Percentiles rank a stretch among this genome's conserved stretches.
Conservation (phyloP, 192 early-diverging fungal species). For the Funneliformis geosporum region DNA sequence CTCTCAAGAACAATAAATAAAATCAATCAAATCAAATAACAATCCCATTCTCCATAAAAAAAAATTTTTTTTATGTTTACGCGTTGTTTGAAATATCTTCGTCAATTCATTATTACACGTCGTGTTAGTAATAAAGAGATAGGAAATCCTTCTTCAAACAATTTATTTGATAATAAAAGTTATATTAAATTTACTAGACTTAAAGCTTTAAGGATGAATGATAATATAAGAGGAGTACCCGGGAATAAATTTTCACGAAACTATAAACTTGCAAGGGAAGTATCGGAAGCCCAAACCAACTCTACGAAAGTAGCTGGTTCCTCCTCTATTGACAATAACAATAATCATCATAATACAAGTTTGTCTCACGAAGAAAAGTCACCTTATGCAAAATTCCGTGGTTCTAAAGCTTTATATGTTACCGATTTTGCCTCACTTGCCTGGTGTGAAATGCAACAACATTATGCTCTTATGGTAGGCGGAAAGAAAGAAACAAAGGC, state of each 20-base stretch:
- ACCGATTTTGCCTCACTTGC: conserved; percentile 21
- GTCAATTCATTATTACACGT: neutral
- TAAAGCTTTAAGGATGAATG: neutral
- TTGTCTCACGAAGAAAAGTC: neutral
- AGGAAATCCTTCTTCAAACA: neutral
- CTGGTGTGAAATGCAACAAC: conserved; percentile 25
- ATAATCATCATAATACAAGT: no score
- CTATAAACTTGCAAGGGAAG: neutral
- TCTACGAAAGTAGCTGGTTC: neutral
- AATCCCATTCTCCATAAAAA: no score
- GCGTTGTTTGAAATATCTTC: neutral
- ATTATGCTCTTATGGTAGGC: conserved; percentile 1
- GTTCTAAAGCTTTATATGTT: conserved; percentile 7
- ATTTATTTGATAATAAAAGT: neutral
- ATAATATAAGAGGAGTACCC: neutral
- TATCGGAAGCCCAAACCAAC: neutral
- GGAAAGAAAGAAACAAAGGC: conserved; percentile 5
- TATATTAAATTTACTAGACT: neutral
- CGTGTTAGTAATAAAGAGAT: neutral
- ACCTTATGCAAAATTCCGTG: conserved; percentile 9
- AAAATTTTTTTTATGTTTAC: neutral
- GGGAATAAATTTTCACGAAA: neutral
- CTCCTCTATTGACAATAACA: neutral
- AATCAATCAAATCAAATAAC: no score
- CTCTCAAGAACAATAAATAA: no score